These are phyloP conservation scores for Alternaria infectoria DNA, from an alignment of 2,329 filamentous ascomycete species.

Conservation along the genomic window DNA sequence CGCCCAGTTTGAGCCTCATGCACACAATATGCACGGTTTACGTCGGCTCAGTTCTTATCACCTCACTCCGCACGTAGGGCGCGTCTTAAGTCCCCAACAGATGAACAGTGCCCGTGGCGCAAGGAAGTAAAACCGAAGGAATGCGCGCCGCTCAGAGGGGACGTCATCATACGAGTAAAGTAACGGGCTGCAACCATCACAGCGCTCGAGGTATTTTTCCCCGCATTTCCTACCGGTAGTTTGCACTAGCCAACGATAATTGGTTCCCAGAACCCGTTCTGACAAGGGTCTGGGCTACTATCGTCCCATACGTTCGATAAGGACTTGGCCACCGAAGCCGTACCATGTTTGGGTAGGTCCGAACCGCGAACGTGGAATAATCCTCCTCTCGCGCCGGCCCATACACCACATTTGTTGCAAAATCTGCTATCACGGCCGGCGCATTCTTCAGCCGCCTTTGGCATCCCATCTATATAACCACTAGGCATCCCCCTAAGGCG, in stretches of 20 bases:
- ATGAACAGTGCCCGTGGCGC: conserved; percentile 15
- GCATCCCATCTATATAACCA: conserved; percentile 14
- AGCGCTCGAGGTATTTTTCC: conserved; percentile 11
- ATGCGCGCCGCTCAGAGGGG: conserved; percentile 8
- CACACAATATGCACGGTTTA: conserved; percentile 15
- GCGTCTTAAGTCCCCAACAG: conserved; percentile 1
- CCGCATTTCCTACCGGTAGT: conserved; percentile 14
- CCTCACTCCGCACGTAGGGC: conserved; percentile 8
- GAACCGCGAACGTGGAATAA: background rate
- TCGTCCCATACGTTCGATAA: conserved; percentile 6
- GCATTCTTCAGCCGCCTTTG: background rate
- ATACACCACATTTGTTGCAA: conserved; percentile 14
- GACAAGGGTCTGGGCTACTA: conserved; percentile 4
- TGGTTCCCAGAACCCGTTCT: conserved; percentile 27
- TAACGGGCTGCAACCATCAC: conserved; percentile 6
- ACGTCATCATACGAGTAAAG: conserved; percentile 1
- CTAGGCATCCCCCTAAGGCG: background rate
- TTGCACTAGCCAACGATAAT: conserved; percentile 30
- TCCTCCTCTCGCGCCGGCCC: background rate
- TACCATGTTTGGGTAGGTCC: background rate
- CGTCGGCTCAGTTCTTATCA: conserved; percentile 20
- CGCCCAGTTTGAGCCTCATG: conserved; percentile 21
- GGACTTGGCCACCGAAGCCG: conserved; percentile 1
- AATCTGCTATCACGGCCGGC: conserved; percentile 13
- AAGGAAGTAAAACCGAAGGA: conserved; percentile 14